Evolutionary conservation across 192 early-diverging fungal genomes (phyloP), one percentile per base, ranked within the genome.

Genomic region (Podila verticillata): DNA sequence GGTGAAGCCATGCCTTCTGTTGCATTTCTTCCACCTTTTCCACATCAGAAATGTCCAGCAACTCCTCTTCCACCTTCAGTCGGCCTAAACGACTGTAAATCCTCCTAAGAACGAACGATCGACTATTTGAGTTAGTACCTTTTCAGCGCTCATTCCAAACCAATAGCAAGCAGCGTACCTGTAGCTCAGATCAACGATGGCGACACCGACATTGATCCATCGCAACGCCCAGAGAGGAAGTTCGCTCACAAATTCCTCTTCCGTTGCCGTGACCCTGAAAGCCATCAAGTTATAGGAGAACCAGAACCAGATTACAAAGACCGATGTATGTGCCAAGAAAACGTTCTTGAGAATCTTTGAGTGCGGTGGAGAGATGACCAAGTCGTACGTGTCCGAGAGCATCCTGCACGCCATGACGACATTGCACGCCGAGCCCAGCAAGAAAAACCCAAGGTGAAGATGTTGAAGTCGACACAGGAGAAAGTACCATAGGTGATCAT

Each of bases 261-360:
- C 66, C 39, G 81, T 77, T 10, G 72, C 61, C 39, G 80, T 67
- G 4, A 83, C 72, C 19, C 83, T 63, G 61, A 89, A 87, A 0
- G 87, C 86, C 57, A 87, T 82, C 29, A 89, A 31, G 68, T 85
- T 89, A 57, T 86, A 89, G 51, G 87, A 87, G 66, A 89, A 82
- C 88, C 88, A 89, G 36, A 89, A 85, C 51, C 81, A 57, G 34
- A 84, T 60, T 3, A 87, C 84, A 59, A 88, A 63, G 24, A 81
- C 56, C 35, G 84, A 85, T 2, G 75, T 75, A 22, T 84, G 79
- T 0, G 78, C 48, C 39, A 89, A 60, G 13, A 89, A 72, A 9
- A 83, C 12, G 13, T 75, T 75, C 62, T 88, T 89, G 44, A 84
- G 59, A 30, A 57, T 49, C 29, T 65, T 68, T 8, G 69, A 72